Evolutionary conservation across 2,329 filamentous ascomycete species (phyloP), one percentile per base, ranked within the genome.

Genomic region (Fusarium pseudograminearum): DNA sequence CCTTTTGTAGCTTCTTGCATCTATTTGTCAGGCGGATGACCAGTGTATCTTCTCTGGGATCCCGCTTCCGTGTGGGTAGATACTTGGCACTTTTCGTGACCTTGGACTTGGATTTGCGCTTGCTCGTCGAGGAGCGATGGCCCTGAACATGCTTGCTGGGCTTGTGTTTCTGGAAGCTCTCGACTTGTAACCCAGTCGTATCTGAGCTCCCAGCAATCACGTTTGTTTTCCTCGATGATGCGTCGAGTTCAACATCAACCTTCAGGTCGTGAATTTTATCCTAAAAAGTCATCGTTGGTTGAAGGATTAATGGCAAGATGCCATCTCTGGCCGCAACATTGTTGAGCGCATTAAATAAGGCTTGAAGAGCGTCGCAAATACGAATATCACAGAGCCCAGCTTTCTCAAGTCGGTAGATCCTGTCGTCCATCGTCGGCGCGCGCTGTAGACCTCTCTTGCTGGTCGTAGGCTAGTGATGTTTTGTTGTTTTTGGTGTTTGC

Each of bases 361-460:
- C 14, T 18, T 40, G 33, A 15, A 52, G 16, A 5, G 34, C 48
- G 7, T 26, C 10, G 18, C 34, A 52, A 41, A 52, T 6, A 8
- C 34, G 34, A n/a, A 12, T 16, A 12, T 46, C 44, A 4, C 44
- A 31, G 7, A 46, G n/a, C 5, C 44, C 28, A 3, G 20, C 10
- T 46, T 8, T 20, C 11, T 16, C 12, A 10, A 46, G 44, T 15
- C n/a, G 44, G 12, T 20, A 15, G 12, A 46, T 46, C 3, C 28
- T 28, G 4, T 31, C 4, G 4, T 46, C 44, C 44, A 46, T 46
- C 12, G 4, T 46, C 3, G 3, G 7, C 2, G 26, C 15, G 18
- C 9, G 7, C 8, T 6, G 7, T 7, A 2, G 18, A 1, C 3
- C 22, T 15, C 7, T 28, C 11, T 7, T 3, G 7, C 16, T 11